These are phyloP conservation scores for Solanum sitiens DNA, from an alignment of 257 asterid species.

Conservation along the genomic window DNA sequence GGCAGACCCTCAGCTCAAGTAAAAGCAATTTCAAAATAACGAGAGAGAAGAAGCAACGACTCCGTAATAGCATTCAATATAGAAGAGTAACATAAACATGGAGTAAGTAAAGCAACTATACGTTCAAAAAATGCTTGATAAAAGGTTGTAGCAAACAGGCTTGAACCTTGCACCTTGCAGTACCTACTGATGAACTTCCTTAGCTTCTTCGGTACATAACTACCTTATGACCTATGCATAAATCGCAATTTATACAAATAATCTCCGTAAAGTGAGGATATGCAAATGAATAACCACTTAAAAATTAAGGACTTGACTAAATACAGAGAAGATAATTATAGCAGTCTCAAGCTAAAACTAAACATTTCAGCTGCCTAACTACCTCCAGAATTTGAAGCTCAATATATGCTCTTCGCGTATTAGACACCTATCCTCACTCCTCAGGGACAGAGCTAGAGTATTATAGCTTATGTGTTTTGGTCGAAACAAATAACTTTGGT, in stretches of 20 bases:
- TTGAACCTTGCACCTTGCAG: neutral
- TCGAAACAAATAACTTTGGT: neutral
- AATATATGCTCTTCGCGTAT: too few species aligned
- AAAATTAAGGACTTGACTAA: neutral
- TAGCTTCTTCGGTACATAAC: neutral
- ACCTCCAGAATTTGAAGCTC: too few species aligned
- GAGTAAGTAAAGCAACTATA: neutral
- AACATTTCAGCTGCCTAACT: too few species aligned
- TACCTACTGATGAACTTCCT: neutral
- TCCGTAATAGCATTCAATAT: neutral
- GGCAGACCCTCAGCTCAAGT: neutral
- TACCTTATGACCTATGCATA: neutral
- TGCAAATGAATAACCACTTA: neutral
- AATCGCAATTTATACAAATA: neutral
- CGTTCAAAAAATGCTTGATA: neutral
- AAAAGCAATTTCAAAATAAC: neutral
- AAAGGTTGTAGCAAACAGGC: neutral
- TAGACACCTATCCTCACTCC: neutral
- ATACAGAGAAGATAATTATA: neutral
- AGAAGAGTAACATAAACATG: neutral
- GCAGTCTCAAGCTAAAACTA: too few species aligned
- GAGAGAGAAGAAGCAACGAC: neutral
- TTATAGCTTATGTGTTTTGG: neutral
- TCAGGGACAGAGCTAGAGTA: neutral
- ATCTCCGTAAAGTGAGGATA: neutral